A percentile compares a stretch with the other conserved stretches of the same genome.
Evolutionary conservation across 75 land plant genomes (phyloP).

Genomic region (Sequoiadendron giganteum): DNA sequence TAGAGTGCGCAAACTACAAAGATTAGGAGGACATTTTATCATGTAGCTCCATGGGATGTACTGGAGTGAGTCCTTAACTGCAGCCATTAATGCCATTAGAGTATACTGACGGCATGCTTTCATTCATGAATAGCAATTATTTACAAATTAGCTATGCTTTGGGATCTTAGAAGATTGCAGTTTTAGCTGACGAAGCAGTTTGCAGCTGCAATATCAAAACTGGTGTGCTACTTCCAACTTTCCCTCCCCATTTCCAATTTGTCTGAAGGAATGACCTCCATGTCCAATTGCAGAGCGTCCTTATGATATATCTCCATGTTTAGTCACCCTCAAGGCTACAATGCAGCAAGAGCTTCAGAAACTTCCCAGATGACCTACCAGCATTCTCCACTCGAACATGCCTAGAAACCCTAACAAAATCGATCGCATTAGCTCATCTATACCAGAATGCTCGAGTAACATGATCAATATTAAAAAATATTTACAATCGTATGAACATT

Average conservation of each 20-base stretch:
- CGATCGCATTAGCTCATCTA: too few relatives aligned
- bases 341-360: too few relatives aligned
- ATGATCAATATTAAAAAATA: too few relatives aligned
- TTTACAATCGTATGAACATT: too few relatives aligned
- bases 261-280: neutral
- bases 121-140: neutral
- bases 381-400: too few relatives aligned
- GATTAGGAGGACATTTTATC: neutral
- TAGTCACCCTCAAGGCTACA: too few relatives aligned
- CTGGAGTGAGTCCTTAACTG: neutral
- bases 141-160: neutral
- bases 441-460: too few relatives aligned
- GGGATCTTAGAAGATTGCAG: neutral
- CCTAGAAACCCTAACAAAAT: too few relatives aligned
- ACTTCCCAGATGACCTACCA: too few relatives aligned
- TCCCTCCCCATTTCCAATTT: neutral
- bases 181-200: neutral
- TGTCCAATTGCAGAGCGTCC: neutral
- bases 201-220: neutral
- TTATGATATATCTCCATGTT: neutral
- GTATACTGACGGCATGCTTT: neutral
- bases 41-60: neutral
- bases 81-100: neutral
- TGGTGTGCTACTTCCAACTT: neutral
- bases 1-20: neutral